Evolutionary conservation across 2,329 filamentous ascomycete species (phyloP), one percentile per base, ranked within the genome.

Genomic region (Xylariaceae sp.): DNA sequence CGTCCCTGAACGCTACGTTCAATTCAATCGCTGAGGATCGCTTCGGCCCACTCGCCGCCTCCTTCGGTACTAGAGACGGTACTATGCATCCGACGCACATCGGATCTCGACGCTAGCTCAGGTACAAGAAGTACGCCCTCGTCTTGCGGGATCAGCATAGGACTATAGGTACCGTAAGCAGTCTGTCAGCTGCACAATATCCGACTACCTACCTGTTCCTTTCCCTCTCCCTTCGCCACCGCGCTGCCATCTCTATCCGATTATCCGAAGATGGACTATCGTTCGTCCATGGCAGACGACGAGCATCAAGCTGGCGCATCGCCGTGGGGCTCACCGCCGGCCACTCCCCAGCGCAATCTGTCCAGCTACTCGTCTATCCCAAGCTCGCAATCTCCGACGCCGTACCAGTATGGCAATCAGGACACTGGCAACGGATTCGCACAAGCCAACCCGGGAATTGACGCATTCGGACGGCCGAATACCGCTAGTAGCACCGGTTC

Each of bases 271-370:
- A 84, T 84, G 80, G 80, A 84, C 70, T 84, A 83, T 69, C 78
- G 76, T 68, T 69, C 79, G 59, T 76, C 79, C 11, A 79, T 82
- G 62, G 65, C 76, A 65, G 80, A 83, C 62, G 71, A 72, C 50
- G 80, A 83, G 45, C 75, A 82, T 60, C 73, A 77, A 19, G 72
- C 70, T 45, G 78, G 74, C 55, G 74, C 72, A 57, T 82, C 80
- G 34, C 80, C 80, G 2, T 83, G 80, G 80, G 80, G 78, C 11
- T 76, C 73, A 34, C 80, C 80, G 4, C 71, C 72, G 29, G 72
- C 75, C 12, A 80, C 80, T 26, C 79, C 80, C 32, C 71, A 72
- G 55, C 74, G 73, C 60, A 73, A 74, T 59, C 71, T 73, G 43
- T 67, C 73, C 29, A 68, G 65, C 57, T 80, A 80, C 62, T 70